A percentile compares a stretch with the other conserved stretches of the same genome.
phyloP scores from a whole-genome alignment of 176 grass and related monocot species.

The Carex myosuroides region DNA sequence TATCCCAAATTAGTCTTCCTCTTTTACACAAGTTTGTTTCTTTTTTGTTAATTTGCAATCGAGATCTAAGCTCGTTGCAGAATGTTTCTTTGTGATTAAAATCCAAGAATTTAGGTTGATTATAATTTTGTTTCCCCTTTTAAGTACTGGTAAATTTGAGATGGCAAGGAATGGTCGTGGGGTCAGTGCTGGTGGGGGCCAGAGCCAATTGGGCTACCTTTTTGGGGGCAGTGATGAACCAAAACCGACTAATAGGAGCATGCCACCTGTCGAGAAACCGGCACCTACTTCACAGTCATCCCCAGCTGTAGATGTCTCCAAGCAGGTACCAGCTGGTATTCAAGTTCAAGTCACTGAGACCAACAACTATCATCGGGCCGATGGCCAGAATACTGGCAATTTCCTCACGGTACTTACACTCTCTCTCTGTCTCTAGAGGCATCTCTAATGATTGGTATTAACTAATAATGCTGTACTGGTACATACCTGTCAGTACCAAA shows the following conservation, averaged over 20 bases:
- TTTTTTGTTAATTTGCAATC: too few species aligned
- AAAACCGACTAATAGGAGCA: background rate
- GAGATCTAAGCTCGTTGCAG: too few species aligned
- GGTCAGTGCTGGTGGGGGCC: conserved; percentile 45
- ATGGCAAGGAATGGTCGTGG: conserved; percentile 24
- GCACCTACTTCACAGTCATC: background rate
- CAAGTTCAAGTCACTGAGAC: conserved; percentile 23
- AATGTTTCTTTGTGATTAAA: background rate
- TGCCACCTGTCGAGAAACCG: background rate
- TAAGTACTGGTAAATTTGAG: background rate
- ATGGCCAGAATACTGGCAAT: conserved; percentile 57
- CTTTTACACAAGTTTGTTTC: too few species aligned
- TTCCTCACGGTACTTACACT: conserved; percentile 42
- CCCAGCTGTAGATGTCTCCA: background rate
- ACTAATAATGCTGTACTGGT: background rate
- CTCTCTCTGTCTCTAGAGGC: background rate
- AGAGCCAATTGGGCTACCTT: conserved; percentile 52
- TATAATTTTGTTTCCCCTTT: background rate
- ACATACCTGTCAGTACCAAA: background rate
- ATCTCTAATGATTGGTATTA: background rate
- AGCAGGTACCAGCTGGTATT: conserved; percentile 42
- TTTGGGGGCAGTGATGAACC: conserved; percentile 35
- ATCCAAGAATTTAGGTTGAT: background rate
- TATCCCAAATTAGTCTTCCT: too few species aligned
- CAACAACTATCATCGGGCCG: conserved; percentile 53